These are phyloP conservation scores for Cladosporium colombiae DNA, from an alignment of 2,329 filamentous ascomycete genomes.

Conservation along the genomic window DNA sequence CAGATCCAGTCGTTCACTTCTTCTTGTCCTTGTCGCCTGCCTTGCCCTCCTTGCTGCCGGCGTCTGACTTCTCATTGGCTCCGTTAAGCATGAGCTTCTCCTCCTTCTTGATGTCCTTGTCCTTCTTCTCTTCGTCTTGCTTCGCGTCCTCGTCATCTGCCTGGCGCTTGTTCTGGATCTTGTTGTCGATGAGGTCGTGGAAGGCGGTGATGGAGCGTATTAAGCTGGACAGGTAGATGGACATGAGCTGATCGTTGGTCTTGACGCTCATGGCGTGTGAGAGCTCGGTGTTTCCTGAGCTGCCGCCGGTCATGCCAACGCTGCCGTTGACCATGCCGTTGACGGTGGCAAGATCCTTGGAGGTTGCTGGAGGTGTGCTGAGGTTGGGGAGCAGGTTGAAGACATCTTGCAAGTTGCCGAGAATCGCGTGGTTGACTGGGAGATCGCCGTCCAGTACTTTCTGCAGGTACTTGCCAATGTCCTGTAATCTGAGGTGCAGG, in stretches of 20 bases:
- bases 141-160: slow-evolving; percentile 89
- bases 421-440: slow-evolving; percentile 94
- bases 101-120: slow-evolving; percentile 59
- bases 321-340: slow-evolving; percentile 56
- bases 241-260: slow-evolving; percentile 98
- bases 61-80: slow-evolving; percentile 48
- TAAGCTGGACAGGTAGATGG: slow-evolving; percentile 94
- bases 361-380: slow-evolving; percentile 72
- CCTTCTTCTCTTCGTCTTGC: slow-evolving; percentile 65
- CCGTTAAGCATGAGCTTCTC: slow-evolving; percentile 65
- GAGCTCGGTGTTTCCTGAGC: slow-evolving; percentile 74
- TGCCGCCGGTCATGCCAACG: slow-evolving; percentile 52
- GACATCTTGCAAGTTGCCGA: slow-evolving; percentile 97
- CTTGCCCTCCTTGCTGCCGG: slow-evolving; percentile 45
- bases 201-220: slow-evolving; percentile 98
- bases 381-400: slow-evolving; percentile 98
- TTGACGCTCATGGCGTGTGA: slow-evolving; percentile 98
- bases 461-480: slow-evolving; percentile 93
- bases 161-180: slow-evolving; percentile 97
- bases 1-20: slow-evolving; percentile 36
- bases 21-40: slow-evolving; percentile 59
- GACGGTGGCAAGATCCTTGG: slow-evolving; percentile 60
- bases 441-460: slow-evolving; percentile 92
- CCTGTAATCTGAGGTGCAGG: slow-evolving; percentile 87
- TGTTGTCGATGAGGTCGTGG: slow-evolving; percentile 99